Evolutionary conservation across 2,329 filamentous ascomycete genomes (phyloP).

Genomic region (Cadophora sp.): DNA sequence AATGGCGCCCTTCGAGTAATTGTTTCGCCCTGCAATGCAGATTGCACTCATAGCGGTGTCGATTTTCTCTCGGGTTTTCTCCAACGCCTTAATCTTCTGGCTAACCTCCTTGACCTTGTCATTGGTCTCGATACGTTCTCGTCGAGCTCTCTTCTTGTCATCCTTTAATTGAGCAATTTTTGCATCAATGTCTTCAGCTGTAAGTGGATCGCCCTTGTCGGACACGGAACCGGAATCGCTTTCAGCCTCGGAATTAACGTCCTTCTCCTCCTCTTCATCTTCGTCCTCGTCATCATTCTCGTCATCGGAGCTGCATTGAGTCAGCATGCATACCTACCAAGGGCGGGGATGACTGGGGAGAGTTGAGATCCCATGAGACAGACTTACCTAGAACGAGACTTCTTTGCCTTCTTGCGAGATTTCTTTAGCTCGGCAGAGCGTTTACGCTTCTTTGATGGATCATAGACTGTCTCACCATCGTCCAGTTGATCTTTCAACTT

Average conservation of each 20-base stretch:
- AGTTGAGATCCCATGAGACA: constrained; percentile 1
- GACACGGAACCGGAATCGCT: constrained; percentile 14
- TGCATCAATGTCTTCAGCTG: constrained; percentile 48
- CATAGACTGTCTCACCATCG: constrained; percentile 50
- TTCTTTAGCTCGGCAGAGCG: constrained; percentile 32
- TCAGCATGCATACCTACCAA: neutral
- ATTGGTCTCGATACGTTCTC: constrained; percentile 41
- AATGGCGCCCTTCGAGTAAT: constrained; percentile 13
- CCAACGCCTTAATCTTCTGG: constrained; percentile 6
- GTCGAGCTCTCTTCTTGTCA: constrained; percentile 51
- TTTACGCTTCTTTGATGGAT: constrained; percentile 53
- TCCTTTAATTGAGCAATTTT: constrained; percentile 53
- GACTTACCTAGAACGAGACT: neutral
- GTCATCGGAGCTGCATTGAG: constrained; percentile 30
- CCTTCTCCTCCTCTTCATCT: constrained; percentile 35
- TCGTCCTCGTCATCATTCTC: constrained; percentile 41
- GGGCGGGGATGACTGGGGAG: too few species aligned
- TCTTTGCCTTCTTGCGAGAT: constrained; percentile 36
- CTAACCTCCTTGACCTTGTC: constrained; percentile 42
- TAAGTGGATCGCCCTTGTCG: constrained; percentile 47
- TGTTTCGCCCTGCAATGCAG: constrained; percentile 17
- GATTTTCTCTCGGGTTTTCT: constrained; percentile 12
- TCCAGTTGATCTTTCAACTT: constrained; percentile 16
- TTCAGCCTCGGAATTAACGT: constrained; percentile 30
- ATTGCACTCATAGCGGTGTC: constrained; percentile 16